Evolutionary conservation across 2,329 filamentous ascomycete genomes (phyloP), one percentile per base, ranked within the genome.

Genomic region (Alternaria novae-zelandiae): DNA sequence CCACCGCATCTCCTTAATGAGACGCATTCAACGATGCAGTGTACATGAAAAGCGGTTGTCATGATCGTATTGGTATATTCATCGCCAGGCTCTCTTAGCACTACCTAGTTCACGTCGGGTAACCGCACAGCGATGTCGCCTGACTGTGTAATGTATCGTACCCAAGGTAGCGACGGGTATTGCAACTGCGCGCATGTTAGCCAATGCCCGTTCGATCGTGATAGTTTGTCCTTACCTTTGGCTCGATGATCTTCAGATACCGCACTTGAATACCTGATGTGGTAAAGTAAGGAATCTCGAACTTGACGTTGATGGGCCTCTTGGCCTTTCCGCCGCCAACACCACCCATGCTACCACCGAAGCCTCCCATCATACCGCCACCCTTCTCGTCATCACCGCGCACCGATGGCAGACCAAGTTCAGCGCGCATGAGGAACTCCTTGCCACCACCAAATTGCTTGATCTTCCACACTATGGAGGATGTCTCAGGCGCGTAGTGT

Each of bases 211-310:
- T 10, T 36, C 2, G 3, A 9, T 7, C 5, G 6, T 9, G 12
- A 25, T 36, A 4, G 5, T 12, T n/a, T n/a, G 9, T 3, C 41
- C 88, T 75, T 84, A 97, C 95, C 93, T 99, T 99, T 50, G 96
- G 96, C 83, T 99, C 96, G 68, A 97, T 98, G 77, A 99, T 99
- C 87, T 99, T 99, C 80, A 99, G 83, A 81, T 99, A 99, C 76
- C 96, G 89, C 75, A 99, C 96, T 82, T 99, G 96, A 72, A 99
- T 99, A 69, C 96, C 96, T 83, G 92, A 96, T 4, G 96, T 99
- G n/a, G 96, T 99, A 80, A 99, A 99, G 83, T 99, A 99, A n/a
- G 96, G 96, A 78, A 99, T 99, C 85, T 99, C 96, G 80, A 99
- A 99, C 84, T 99, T 99, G 84, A 99, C 96, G 81, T 94, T 95